Base-by-base conservation (phyloP, 1,284 basidiomycete genomes). In the Fomitopsis palustris region DNA sequence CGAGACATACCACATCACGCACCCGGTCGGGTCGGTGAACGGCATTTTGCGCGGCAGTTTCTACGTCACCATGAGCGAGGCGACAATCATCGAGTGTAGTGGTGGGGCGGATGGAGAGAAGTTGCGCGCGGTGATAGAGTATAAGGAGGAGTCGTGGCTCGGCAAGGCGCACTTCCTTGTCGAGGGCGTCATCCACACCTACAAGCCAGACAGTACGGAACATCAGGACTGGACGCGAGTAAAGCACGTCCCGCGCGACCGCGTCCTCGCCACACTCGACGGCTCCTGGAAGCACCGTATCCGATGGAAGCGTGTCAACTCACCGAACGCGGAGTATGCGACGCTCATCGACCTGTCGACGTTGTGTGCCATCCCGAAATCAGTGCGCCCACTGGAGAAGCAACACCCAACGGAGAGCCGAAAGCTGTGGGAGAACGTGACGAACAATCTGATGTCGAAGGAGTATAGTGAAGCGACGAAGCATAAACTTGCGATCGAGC, bases 141-240 rank as follows among this genome's bases (percentile, higher is more conserved):
- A 97, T 78, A 95, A 95, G 76, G 96, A 99, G 69, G 95, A 99
- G 91, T 93, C 92, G 10, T 99, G 96, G 96, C 80, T 99, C 47
- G 90, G 94, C 51, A 88, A 83, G 67, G 88, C 96, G 5, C 90
- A 92, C 62, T 98, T 93, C 79, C 78, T 90, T 33, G 68, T 95
- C 12, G 96, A 98, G 68, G 96, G 95, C 52, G 88, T 96, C 47
- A 87, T 99, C 56, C 95, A 96, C 75, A 85, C 85, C 14, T 93
- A 92, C 63, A 79, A 81, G 56, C 83, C 86, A 37, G 81, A 78
- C 58, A 82, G 84, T 45, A 79, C 75, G 8, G 81, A 84, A 54
- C 84, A 87, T 64, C 81, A 86, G 62, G 87, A 87, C 61, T 97
- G 92, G 91, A 92, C 87, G 21, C 92, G 88, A 72, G 83, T 93